Conservation (phyloP, 495 filamentous ascomycete species). For the Ascobolus immersus region DNA sequence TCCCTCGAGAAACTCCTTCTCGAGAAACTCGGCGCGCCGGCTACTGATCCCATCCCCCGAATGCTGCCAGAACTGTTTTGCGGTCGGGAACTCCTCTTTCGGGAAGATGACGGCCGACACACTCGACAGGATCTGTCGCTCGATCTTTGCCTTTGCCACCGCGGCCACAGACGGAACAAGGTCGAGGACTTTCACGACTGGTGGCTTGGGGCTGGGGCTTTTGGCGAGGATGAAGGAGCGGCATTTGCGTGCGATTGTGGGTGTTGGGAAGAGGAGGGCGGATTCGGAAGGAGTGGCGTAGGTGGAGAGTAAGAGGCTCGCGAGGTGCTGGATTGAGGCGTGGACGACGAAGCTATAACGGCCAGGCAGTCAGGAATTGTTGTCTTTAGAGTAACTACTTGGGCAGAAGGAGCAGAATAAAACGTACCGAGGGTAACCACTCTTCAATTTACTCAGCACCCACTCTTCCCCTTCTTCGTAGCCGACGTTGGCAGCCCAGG, state of each 20-base stretch:
- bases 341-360: constrained; percentile 64
- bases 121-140: constrained; percentile 24
- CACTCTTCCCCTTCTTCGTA: constrained; percentile 83
- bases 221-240: constrained; percentile 41
- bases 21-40: constrained; percentile 72
- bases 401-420: not conserved
- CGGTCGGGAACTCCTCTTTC: constrained; percentile 33
- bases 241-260: constrained; percentile 39
- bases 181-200: constrained; percentile 36
- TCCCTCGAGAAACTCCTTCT: constrained; percentile 42
- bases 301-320: constrained; percentile 34
- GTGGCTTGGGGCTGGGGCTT: constrained; percentile 24
- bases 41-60: constrained; percentile 85
- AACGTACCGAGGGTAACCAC: constrained; percentile 62
- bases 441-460: constrained; percentile 63
- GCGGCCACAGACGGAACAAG: constrained; percentile 24
- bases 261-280: constrained; percentile 60
- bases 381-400: not conserved
- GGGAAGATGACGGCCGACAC: constrained; percentile 53
- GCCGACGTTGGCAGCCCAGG: constrained; percentile 70
- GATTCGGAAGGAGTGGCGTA: constrained; percentile 35
- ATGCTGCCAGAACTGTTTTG: constrained; percentile 92
- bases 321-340: constrained; percentile 50
- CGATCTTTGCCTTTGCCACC: too few species aligned
- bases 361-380: not conserved